Evolutionary conservation across 2,329 filamentous ascomycete species (phyloP).

Genomic region (Pestalotiopsis fici): DNA sequence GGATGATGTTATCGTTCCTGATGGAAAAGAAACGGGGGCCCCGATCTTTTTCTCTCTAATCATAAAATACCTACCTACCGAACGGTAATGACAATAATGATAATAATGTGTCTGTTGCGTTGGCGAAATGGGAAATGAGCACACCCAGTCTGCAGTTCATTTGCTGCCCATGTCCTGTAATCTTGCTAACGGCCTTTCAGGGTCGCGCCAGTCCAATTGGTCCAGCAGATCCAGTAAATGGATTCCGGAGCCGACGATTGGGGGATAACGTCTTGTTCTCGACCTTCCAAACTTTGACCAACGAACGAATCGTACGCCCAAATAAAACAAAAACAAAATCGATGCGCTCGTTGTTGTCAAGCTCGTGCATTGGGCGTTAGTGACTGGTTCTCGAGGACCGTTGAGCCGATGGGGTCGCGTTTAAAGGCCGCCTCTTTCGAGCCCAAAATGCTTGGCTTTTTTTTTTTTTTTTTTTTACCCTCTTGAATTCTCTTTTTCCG

Average conservation of each 20-base stretch:
- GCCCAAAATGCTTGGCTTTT: neutral
- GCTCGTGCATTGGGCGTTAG: neutral
- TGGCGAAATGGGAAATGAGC: neutral
- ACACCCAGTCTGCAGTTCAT: constrained; percentile 1
- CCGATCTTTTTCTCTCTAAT: neutral
- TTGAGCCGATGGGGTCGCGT: constrained; percentile 2
- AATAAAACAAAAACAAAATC: neutral
- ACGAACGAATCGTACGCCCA: neutral
- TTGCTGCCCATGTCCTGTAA: constrained; percentile 6
- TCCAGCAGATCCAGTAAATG: neutral
- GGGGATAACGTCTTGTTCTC: neutral
- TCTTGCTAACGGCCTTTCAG: constrained; percentile 1
- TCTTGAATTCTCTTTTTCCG: neutral
- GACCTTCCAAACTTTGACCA: neutral
- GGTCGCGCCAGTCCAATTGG: neutral
- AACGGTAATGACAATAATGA: neutral
- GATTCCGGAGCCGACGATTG: neutral
- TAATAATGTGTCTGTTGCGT: neutral
- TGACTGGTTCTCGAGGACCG: neutral
- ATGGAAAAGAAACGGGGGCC: neutral
- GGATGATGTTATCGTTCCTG: neutral
- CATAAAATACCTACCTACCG: no score
- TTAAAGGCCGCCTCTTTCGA: neutral
- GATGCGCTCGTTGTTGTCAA: neutral
- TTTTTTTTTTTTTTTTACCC: neutral